These are phyloP conservation scores for Gossypium turneri DNA, from an alignment of 345 rosid species.

Conservation along the genomic window DNA sequence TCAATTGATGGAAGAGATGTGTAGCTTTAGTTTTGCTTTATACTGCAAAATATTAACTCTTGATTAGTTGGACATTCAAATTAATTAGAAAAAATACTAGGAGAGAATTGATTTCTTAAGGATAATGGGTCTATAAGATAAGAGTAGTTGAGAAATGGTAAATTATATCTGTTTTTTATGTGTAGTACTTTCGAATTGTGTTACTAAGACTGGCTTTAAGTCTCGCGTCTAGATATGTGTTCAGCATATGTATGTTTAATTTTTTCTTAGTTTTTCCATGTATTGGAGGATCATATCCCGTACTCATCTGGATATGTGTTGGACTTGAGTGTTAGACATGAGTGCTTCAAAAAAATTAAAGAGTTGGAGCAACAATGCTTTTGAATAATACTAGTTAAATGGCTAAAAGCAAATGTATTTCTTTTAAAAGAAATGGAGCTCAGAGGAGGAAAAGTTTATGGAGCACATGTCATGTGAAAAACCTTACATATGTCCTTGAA, in stretches of 20 bases:
- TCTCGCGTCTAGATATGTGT: no score
- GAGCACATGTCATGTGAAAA: not conserved
- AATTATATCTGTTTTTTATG: no score
- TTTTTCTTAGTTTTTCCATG: no score
- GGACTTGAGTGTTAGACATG: not conserved
- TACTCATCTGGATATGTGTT: no score
- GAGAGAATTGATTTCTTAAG: not conserved
- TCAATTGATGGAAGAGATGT: not conserved
- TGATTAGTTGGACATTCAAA: not conserved
- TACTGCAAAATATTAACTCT: not conserved
- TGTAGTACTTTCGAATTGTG: no score
- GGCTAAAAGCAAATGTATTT: not conserved
- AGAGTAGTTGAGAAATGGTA: no score
- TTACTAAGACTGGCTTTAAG: no score
- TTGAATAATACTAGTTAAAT: not conserved
- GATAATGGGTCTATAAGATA: no score
- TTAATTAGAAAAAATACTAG: not conserved
- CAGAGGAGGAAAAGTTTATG: not conserved
- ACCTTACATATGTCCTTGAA: not conserved
- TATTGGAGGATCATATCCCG: no score
- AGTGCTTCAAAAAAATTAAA: not conserved
- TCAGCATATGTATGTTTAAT: no score
- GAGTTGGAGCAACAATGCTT: not conserved
- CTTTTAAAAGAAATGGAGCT: not conserved
- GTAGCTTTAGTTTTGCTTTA: not conserved